Evolutionary conservation across 2,329 filamentous ascomycete genomes (phyloP), one percentile per base, ranked within the genome.

Genomic region (Metarhizium robertsii): DNA sequence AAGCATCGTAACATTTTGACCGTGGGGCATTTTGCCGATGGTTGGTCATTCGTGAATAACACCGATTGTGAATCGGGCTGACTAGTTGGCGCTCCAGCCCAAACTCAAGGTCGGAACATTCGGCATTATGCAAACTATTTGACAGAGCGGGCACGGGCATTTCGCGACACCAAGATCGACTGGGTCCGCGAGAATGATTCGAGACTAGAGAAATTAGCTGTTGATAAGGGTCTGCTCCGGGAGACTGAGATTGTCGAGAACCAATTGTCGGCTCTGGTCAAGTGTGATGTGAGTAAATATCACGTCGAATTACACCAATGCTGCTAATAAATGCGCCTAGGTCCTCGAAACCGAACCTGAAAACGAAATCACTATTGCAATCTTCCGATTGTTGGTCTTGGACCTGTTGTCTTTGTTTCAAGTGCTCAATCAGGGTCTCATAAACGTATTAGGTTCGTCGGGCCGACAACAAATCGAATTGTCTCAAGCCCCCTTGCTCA

Each of bases 311-410:
- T 30, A 5, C 29, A 29, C 38, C 45, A 18, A 49, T 29, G 8
- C 30, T 49, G 30, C 25, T 30, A 18, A 53, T 13, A 36, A n/a
- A 16, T 11, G 16, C 36, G 29, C 36, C 45, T 66, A 92, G 90
- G 84, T 96, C 53, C 81, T 97, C 67, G 86, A 90, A 52, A 83
- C 86, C 60, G 94, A 97, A 64, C 85, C 88, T 7, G 92, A 96
- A 68, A 99, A 97, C 67, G 94, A 99, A 71, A 97, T 99, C 62
- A 95, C 91, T 10, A 80, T 97, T 61, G 95, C 90, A 10, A 92
- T 95, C 32, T 99, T 97, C 68, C 84, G 94, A 57, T 77, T 99
- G 60, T 77, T 99, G 54, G 95, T 95, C 20, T 78, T 96, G 64
- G 94, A 99, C 70, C 77, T 99, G 42, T 73, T 99, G 58, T 85